phyloP scores from a whole-genome alignment of 169 alveolate genomes.

The Cytauxzoon felis region DNA sequence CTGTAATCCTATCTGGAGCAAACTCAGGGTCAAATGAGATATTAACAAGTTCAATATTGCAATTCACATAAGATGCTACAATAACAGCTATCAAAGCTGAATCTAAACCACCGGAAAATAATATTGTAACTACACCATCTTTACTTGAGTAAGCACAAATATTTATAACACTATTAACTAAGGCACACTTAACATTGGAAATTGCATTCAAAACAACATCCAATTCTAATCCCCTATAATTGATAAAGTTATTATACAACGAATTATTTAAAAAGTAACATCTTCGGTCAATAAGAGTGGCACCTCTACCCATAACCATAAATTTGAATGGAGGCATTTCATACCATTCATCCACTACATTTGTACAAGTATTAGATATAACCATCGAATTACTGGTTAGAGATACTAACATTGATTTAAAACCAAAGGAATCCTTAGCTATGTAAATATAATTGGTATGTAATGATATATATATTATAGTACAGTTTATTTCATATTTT shows the following conservation, averaged over 20 bases:
- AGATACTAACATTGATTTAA: slow-evolving; percentile 26
- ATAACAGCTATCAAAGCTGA: slow-evolving; percentile 61
- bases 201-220: slow-evolving; percentile 10
- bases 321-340: slow-evolving; percentile 42
- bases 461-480: slow-evolving; percentile 30
- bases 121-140: slow-evolving; percentile 41
- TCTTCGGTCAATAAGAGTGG: not conserved
- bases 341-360: slow-evolving; percentile 1
- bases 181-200: not conserved
- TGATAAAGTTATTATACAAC: not conserved
- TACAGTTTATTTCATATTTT: slow-evolving; percentile 12
- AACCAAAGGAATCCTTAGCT: slow-evolving; percentile 35
- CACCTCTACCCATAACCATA: not conserved
- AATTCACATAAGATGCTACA: slow-evolving; percentile 34
- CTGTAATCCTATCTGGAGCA: slow-evolving; percentile 69
- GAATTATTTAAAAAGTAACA: not conserved
- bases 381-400: not conserved
- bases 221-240: not conserved
- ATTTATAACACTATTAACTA: slow-evolving; percentile 7
- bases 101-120: slow-evolving; percentile 73
- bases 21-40: slow-evolving; percentile 57
- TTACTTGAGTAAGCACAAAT: not conserved
- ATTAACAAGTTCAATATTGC: slow-evolving; percentile 59
- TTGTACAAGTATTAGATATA: not conserved
- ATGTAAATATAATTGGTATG: slow-evolving; percentile 3